These are phyloP conservation scores for Ascochyta rabiei DNA, from an alignment of 2,329 filamentous ascomycete genomes.

Conservation along the genomic window DNA sequence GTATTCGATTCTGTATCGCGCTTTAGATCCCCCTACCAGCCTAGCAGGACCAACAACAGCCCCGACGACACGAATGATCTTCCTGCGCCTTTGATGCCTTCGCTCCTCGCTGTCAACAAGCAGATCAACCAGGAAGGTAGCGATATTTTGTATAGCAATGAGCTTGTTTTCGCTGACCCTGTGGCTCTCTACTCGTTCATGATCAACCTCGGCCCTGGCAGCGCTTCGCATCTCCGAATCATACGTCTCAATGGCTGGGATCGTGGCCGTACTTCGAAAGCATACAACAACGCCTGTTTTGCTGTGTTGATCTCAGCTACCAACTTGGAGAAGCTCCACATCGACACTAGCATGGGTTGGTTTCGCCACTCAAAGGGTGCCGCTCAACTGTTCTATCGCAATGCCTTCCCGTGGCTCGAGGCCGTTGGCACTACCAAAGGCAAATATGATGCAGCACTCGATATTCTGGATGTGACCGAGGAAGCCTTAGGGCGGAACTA, in stretches of 20 bases:
- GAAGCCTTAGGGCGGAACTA: not conserved
- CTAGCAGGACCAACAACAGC: slow-evolving; percentile 12
- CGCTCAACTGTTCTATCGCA: slow-evolving; percentile 43
- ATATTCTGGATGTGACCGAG: slow-evolving; percentile 25
- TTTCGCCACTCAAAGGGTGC: slow-evolving; percentile 5
- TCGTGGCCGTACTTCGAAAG: slow-evolving; percentile 30
- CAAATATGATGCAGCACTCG: slow-evolving; percentile 37
- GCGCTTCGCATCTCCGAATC: slow-evolving; percentile 30
- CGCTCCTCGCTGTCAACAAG: slow-evolving; percentile 37
- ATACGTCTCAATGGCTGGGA: slow-evolving; percentile 37
- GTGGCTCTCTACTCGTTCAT: slow-evolving; percentile 42
- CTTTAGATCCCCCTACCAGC: not conserved
- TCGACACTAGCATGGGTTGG: slow-evolving; percentile 24
- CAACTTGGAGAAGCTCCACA: slow-evolving; percentile 34
- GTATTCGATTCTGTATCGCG: not conserved
- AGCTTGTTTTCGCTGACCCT: slow-evolving; percentile 36
- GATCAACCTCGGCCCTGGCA: slow-evolving; percentile 35
- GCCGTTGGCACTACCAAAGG: slow-evolving; percentile 36
- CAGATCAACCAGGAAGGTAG: slow-evolving; percentile 37
- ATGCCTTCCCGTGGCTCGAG: slow-evolving; percentile 47
- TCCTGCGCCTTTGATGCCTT: slow-evolving; percentile 23
- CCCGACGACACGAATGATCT: slow-evolving; percentile 13
- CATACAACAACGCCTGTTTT: slow-evolving; percentile 45
- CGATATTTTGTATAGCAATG: slow-evolving; percentile 38
- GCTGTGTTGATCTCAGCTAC: slow-evolving; percentile 36